Conservation (phyloP, 257 asterid genomes). For the Solanum pimpinellifolium region DNA sequence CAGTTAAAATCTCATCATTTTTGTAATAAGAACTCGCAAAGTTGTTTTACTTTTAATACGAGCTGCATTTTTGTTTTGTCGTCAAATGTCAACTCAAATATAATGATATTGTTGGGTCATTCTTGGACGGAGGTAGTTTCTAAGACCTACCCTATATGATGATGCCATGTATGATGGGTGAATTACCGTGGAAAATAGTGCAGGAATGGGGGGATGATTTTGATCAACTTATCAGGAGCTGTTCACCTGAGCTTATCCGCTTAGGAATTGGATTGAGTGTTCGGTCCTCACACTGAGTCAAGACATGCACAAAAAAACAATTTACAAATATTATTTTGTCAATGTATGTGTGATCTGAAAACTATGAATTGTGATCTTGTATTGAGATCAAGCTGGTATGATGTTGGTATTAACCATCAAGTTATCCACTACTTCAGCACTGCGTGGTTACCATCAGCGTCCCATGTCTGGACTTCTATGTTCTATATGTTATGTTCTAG, state of each 20-base stretch:
- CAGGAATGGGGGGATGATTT: neutral
- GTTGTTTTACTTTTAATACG: neutral
- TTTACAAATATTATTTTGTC: neutral
- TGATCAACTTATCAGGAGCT: neutral
- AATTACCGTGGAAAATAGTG: neutral
- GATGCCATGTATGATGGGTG: neutral
- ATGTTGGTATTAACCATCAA: neutral
- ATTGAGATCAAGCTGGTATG: neutral
- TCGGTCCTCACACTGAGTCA: neutral
- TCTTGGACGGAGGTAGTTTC: neutral
- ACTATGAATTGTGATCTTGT: neutral
- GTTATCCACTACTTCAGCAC: neutral
- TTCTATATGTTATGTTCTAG: neutral
- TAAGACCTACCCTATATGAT: neutral
- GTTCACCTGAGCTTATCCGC: neutral
- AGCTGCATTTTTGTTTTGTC: neutral
- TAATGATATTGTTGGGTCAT: neutral
- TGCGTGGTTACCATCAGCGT: neutral
- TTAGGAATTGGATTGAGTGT: neutral
- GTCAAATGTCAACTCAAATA: neutral
- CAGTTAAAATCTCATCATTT: neutral
- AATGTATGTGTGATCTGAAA: neutral
- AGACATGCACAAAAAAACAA: neutral
- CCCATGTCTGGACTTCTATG: neutral
- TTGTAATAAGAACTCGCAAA: neutral